A percentile compares a stretch with the other conserved stretches of the same genome.
phyloP scores from a whole-genome alignment of 371 early-diverging fungal species.

The Neoconidiobolus thromboides region DNA sequence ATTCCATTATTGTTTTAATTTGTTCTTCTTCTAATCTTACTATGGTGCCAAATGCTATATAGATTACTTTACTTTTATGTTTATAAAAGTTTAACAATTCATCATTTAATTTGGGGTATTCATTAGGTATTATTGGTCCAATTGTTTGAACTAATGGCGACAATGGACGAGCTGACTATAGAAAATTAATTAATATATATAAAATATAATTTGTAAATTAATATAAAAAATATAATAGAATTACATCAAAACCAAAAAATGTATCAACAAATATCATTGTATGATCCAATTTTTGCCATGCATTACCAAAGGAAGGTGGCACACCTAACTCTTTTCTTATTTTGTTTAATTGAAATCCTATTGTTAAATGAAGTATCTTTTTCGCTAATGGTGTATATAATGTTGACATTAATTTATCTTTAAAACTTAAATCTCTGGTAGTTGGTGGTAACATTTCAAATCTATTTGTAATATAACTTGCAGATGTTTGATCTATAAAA shows the following conservation, averaged over 20 bases:
- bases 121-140: constrained; percentile 14
- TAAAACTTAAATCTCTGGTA: not conserved
- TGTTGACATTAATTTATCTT: not conserved
- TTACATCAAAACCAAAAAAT: constrained; percentile 6
- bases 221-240: not conserved
- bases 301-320: not conserved
- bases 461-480: constrained; percentile 3
- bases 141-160: constrained; percentile 16
- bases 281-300: constrained; percentile 4
- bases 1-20: constrained; percentile 9
- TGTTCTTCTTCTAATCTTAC: not conserved
- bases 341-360: not conserved
- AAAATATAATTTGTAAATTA: too few species aligned
- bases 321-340: not conserved
- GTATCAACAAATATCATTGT: constrained; percentile 5
- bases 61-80: constrained; percentile 10
- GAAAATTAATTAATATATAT: too few species aligned
- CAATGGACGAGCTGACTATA: constrained; percentile 12
- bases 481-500: constrained; percentile 2
- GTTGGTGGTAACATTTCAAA: constrained; percentile 4
- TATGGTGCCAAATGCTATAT: constrained; percentile 18
- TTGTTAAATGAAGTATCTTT: not conserved
- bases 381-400: not conserved
- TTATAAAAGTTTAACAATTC: constrained; percentile 10
- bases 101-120: constrained; percentile 9